Evolutionary conservation across 1,284 basidiomycete genomes (phyloP).

Genomic region (Ganoderma leucocontextum): DNA sequence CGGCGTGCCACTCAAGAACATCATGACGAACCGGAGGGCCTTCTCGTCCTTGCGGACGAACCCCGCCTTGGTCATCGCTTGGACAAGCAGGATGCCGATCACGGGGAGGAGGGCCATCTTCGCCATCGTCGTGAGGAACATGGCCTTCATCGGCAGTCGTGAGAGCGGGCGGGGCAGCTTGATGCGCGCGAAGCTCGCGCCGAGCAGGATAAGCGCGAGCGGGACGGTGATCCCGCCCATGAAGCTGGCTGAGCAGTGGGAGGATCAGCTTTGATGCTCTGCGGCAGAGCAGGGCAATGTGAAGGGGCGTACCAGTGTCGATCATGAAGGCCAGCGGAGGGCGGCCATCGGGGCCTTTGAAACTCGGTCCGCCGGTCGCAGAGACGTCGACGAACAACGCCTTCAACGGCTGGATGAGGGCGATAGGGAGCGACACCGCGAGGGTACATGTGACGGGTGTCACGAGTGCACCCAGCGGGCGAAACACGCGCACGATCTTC

Average conservation of each 20-base stretch:
- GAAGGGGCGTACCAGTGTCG: conserved; percentile 48
- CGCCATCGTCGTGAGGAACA: conserved; percentile 51
- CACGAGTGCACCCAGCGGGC: conserved; percentile 41
- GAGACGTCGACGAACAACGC: conserved; percentile 56
- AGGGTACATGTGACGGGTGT: conserved; percentile 57
- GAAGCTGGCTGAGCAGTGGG: conserved; percentile 45
- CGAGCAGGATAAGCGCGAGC: conserved; percentile 60
- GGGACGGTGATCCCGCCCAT: conserved; percentile 61
- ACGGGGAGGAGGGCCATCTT: conserved; percentile 64
- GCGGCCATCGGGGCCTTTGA: conserved; percentile 59
- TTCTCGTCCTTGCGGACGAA: conserved; percentile 47
- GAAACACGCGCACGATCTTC: conserved; percentile 32
- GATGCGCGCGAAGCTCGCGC: conserved; percentile 61
- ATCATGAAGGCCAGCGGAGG: conserved; percentile 58
- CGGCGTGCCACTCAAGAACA: conserved; percentile 50
- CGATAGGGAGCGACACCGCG: conserved; percentile 53
- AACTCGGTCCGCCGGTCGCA: conserved; percentile 48
- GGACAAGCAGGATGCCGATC: conserved; percentile 55
- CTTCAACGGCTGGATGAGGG: conserved; percentile 59
- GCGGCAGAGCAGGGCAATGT: not conserved
- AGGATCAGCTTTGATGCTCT: not conserved
- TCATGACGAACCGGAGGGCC: conserved; percentile 53
- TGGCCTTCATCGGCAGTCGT: conserved; percentile 57
- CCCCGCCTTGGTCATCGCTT: conserved; percentile 47
- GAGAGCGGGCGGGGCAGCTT: conserved; percentile 49